Evolutionary conservation across 768 basidiomycete species (phyloP).

Genomic region (Boletus vinaceobasis): DNA sequence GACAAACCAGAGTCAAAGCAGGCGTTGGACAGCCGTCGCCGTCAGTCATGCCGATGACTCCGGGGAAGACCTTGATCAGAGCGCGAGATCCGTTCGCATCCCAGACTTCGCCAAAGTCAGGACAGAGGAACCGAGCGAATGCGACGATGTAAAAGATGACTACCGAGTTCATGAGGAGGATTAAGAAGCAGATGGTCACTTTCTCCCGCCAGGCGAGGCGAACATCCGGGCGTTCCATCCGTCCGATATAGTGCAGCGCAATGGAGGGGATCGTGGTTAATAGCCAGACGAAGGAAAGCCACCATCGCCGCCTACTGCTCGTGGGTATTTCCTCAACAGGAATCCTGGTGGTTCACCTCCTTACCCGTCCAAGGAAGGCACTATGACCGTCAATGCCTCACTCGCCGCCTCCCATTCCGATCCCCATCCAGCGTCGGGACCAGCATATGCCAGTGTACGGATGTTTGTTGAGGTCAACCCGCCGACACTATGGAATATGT

Average conservation of each 20-base stretch:
- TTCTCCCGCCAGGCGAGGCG: slow-evolving; percentile 95
- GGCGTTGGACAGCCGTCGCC: no score
- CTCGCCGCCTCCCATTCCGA: slow-evolving; percentile 63
- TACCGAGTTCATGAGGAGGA: slow-evolving; percentile 68
- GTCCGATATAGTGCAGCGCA: slow-evolving; percentile 60
- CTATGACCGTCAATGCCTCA: slow-evolving; percentile 60
- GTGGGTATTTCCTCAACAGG: slow-evolving; percentile 85
- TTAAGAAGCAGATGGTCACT: slow-evolving; percentile 81
- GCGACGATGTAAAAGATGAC: slow-evolving; percentile 88
- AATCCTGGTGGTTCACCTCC: slow-evolving; percentile 38
- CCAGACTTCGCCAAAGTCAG: slow-evolving; percentile 86
- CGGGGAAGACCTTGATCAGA: no score
- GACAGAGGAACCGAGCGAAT: slow-evolving; percentile 84
- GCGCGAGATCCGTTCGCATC: slow-evolving; percentile 29
- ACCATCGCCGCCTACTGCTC: slow-evolving; percentile 64
- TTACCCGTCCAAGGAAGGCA: slow-evolving; percentile 46
- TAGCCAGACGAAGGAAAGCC: slow-evolving; percentile 79
- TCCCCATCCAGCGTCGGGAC: slow-evolving; percentile 54
- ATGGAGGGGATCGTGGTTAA: slow-evolving; percentile 80
- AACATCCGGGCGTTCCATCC: slow-evolving; percentile 93
- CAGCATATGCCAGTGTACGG: slow-evolving; percentile 38
- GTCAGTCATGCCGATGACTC: no score
- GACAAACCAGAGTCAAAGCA: no score
- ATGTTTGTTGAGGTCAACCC: slow-evolving; percentile 50
- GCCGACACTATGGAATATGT: slow-evolving; percentile 43